Evolutionary conservation across 164 flowering plant genomes (phyloP), one percentile per base, ranked within the genome.

Genomic region (Vitis rotundifolia): DNA sequence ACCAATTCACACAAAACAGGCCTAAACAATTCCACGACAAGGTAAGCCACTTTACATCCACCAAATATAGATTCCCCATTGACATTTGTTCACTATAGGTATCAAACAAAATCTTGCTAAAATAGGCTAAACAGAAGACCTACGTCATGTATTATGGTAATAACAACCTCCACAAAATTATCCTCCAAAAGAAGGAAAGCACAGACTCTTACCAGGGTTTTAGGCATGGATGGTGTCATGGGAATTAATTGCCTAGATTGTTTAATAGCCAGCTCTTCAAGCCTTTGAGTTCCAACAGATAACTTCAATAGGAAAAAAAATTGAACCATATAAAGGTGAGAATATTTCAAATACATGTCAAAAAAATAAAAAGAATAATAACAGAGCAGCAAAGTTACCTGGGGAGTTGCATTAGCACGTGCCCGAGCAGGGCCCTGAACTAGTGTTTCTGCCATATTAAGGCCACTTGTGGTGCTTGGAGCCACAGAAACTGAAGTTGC

Each of bases 361-460:
- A 52, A 2, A 1, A 22, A 13, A 44, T 2, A 13, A 3, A 57
- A 9, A 28, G 29, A 28, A 60, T 2, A 11, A n/a, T 8, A 54
- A 55, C 52, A 59, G 22, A 56, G n/a, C 13, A 56, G 15, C 49
- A 31, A 52, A 58, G 50, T 64, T 80, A 89, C 95, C 92, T 84
- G 86, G 3, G 93, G 88, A 75, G 77, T 49, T 37, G 44, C 44
- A 37, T 37, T 37, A 58, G 88, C 75, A 26, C 82, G 91, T 70
- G 86, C 79, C 49, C 84, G 84, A 62, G 83, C 26, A 63, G 93
- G 89, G 14, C 81, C 84, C 75, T 88, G 95, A 55, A 86, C 87
- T 70, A 92, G 75, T 54, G 92, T 75, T 81, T 89, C 97, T 55
- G 91, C 94, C 96, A 90, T 92, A 74, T 88, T 92, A 28, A 88